Evolutionary conservation across 2,329 filamentous ascomycete genomes (phyloP).

Genomic region (Mariannaea elegans): DNA sequence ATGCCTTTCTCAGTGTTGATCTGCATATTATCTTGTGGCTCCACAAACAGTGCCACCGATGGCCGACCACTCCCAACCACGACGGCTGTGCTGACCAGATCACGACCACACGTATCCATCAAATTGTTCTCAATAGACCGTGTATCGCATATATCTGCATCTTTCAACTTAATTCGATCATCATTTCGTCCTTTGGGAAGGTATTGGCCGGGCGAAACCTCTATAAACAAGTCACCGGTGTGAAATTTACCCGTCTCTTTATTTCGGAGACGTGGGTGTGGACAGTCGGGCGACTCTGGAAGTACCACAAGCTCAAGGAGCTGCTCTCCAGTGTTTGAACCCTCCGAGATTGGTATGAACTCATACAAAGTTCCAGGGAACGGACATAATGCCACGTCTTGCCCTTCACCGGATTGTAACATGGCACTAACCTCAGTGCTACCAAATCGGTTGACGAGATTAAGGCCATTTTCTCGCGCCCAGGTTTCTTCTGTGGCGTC

Average conservation of each 20-base stretch:
- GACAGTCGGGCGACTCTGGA: conserved; percentile 27
- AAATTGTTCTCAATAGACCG: conserved; percentile 31
- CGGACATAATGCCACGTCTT: background rate
- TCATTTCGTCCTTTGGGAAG: conserved; percentile 30
- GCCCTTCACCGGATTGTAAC: background rate
- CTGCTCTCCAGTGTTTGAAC: background rate
- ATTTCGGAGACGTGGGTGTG: conserved; percentile 5
- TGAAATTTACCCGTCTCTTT: conserved; percentile 33
- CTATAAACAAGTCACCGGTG: conserved; percentile 37
- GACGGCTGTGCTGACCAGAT: conserved; percentile 28
- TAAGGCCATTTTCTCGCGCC: conserved; percentile 20
- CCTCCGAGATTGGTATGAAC: conserved; percentile 15
- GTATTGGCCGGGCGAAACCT: conserved; percentile 30
- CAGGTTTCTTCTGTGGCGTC: conserved; percentile 21
- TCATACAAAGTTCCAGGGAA: background rate
- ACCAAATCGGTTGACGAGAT: conserved; percentile 21
- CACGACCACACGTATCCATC: conserved; percentile 25
- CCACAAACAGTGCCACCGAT: conserved; percentile 29
- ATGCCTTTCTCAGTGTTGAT: background rate
- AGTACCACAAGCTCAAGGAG: conserved; percentile 26
- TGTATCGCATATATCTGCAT: conserved; percentile 31
- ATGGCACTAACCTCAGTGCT: conserved; percentile 27
- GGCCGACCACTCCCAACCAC: conserved; percentile 31
- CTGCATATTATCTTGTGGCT: conserved; percentile 14
- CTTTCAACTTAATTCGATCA: conserved; percentile 40